A percentile compares a stretch with the other conserved stretches of the same genome.
These are phyloP conservation scores for Wickerhamiella siamensis DNA, from an alignment of 805 yeast genomes.

Conservation along the genomic window DNA sequence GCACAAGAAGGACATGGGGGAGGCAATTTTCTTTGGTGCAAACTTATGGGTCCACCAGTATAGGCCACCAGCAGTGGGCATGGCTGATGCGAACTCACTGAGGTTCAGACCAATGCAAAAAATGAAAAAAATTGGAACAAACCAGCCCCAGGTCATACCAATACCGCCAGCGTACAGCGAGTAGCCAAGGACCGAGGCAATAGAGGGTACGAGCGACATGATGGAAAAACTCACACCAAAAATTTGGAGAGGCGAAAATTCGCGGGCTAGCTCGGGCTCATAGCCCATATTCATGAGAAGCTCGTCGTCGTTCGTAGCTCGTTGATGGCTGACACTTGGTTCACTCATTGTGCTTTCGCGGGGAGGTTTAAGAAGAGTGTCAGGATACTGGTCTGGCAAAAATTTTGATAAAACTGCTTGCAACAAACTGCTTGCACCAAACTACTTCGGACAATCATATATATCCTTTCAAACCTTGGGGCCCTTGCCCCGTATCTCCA, in stretches of 20 bases:
- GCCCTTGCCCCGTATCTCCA: neutral
- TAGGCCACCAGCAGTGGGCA: constrained; percentile 62
- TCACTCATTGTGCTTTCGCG: too few species aligned
- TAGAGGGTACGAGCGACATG: constrained; percentile 47
- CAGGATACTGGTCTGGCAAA: too few species aligned
- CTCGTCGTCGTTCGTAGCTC: constrained; percentile 15
- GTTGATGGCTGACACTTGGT: neutral
- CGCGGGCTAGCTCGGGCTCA: constrained; percentile 47
- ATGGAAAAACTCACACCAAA: constrained; percentile 57
- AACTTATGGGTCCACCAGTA: constrained; percentile 53
- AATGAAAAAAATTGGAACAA: constrained; percentile 39
- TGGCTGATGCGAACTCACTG: constrained; percentile 49
- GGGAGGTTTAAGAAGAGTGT: too few species aligned
- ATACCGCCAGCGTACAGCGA: constrained; percentile 49
- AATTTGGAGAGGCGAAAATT: constrained; percentile 43
- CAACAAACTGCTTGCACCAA: too few species aligned
- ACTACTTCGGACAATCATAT: too few species aligned
- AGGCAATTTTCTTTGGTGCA: constrained; percentile 39
- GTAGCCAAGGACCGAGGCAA: constrained; percentile 36
- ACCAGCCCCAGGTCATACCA: constrained; percentile 60
- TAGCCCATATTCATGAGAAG: constrained; percentile 40
- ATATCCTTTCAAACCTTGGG: too few species aligned
- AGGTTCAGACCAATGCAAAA: constrained; percentile 41
- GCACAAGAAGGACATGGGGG: constrained; percentile 42
- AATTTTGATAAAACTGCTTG: too few species aligned